Percentiles rank a stretch among this genome's conserved stretches.
These are phyloP conservation scores for Backusella sp. DNA, from an alignment of 192 early-diverging fungal genomes.

Conservation along the genomic window DNA sequence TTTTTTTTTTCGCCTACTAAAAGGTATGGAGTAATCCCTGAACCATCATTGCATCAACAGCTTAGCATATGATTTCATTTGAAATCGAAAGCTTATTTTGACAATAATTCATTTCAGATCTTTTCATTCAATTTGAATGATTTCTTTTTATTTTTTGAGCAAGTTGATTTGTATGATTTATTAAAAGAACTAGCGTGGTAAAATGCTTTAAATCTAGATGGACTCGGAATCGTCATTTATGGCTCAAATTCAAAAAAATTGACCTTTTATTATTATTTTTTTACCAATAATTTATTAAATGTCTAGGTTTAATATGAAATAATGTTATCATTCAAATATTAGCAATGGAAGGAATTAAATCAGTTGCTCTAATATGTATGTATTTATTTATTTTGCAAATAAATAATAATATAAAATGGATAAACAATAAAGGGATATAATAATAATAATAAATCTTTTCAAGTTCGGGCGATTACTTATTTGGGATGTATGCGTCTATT, in stretches of 20 bases:
- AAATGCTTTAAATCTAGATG: not conserved
- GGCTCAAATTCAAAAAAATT: not conserved
- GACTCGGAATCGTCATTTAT: not conserved
- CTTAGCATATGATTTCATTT: not conserved
- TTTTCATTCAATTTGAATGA: not conserved
- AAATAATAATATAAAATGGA: not conserved
- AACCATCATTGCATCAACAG: not conserved
- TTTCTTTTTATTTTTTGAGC: not conserved
- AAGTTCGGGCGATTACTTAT: not conserved
- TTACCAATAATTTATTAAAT: not conserved
- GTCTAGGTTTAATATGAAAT: not conserved
- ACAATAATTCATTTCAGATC: not conserved
- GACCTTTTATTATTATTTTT: not conserved
- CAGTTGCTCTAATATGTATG: not conserved
- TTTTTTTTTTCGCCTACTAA: no score
- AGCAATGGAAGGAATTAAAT: not conserved
- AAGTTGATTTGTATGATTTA: no score
- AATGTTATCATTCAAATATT: not conserved
- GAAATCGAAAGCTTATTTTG: no score
- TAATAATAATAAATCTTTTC: not conserved
- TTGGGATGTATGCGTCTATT: constrained; percentile 7
- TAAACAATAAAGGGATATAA: not conserved
- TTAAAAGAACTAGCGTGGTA: no score
- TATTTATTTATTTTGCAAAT: not conserved
- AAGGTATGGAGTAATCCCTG: not conserved